Evolutionary conservation across 345 rosid genomes (phyloP), one percentile per base, ranked within the genome.

Genomic region (Lepidium africanum): DNA sequence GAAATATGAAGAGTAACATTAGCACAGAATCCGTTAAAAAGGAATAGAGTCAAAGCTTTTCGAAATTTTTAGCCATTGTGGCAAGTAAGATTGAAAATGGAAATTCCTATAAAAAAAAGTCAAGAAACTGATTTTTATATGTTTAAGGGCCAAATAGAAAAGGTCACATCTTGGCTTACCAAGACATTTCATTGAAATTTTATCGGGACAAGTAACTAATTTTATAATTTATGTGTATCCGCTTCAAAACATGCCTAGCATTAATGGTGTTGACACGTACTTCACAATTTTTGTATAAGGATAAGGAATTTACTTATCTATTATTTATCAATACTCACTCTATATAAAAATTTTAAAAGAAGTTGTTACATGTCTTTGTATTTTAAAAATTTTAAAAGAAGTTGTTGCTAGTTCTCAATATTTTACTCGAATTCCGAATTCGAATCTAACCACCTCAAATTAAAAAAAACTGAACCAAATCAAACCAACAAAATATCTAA

Each of bases 231-330:
- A 33, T 62, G 69, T 63, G 42, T 63, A 71, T 71, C 69, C 27
- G 63, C 40, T 63, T 62, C 56, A 71, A 54, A 25, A 63, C 70
- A 71, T 71, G 76, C 41, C 33, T 45, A 15, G 50, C 76, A 63
- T 54, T 21, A 54, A 38, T 36, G 15, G 45, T 45, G 50, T 17
- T 3, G 32, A 43, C 54, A 70, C 27, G 52, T 27, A 35, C 33
- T 49, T 49, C 66, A 59, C 42, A 16, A 48, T 16, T 6, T 21
- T 40, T 13, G 19, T 39, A 13, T 19, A 33, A 6, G 3, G 11
- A 21, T 37, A 36, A 8, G 6, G 3, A 12, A 52, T 9, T 4
- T 53, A 32, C 23, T 53, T 14, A n/a, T 42, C 14, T 42, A 2
- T 21, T 23, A 49, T 6, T 50, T 30, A 50, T 25, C 16, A 6